Base-by-base conservation (phyloP, 2,329 filamentous ascomycete genomes). In the Mycogone perniciosa region DNA sequence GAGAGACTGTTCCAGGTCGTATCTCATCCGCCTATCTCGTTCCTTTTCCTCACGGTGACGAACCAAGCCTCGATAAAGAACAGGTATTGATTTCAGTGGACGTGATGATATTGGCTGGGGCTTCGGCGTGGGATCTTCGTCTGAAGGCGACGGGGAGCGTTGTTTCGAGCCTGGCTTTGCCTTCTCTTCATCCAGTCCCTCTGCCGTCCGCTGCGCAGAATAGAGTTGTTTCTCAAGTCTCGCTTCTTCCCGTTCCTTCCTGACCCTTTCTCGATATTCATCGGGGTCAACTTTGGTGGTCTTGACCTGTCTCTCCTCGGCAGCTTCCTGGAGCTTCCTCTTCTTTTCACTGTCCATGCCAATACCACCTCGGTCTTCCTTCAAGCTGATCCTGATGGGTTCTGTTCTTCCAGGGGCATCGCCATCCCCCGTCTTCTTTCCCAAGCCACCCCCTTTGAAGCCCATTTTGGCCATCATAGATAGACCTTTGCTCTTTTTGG, bases 381-480 rank as follows among this genome's bases (percentile, higher is more conserved):
- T 95, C 62, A 95, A 70, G 52, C 77, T 76, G 44, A 96, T 75
- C 33, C 80, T 76, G 52, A 99, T 81, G 0, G 93, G 93, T 65
- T 95, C 88, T 3, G 80, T 59, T 29, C 65, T 56, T 7, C 58
- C 66, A 60, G 54, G 43, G 9, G 59, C 61, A n/a, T 64, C 54
- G 29, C 70, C 68, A 7, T 71, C 70, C n/a, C 75, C 72, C 59
- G 79, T 82, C 56, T 65, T 65, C 50, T 67, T 71, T 1, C 93
- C 93, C 3, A 97, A 73, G 0, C 83, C 78, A 34, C 81, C 82
- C 27, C 91, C 90, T 52, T 82, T 85, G 72, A 95, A 99, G 1
- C 93, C 93, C 77, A 99, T 88, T 68, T 89, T 92, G 26, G 89
- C 86, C 91, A 99, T 96, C 89, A 99, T 96, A 57, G 88, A 83